Base-by-base conservation (phyloP, 2,329 filamentous ascomycete species). In the Xylaria sp. region DNA sequence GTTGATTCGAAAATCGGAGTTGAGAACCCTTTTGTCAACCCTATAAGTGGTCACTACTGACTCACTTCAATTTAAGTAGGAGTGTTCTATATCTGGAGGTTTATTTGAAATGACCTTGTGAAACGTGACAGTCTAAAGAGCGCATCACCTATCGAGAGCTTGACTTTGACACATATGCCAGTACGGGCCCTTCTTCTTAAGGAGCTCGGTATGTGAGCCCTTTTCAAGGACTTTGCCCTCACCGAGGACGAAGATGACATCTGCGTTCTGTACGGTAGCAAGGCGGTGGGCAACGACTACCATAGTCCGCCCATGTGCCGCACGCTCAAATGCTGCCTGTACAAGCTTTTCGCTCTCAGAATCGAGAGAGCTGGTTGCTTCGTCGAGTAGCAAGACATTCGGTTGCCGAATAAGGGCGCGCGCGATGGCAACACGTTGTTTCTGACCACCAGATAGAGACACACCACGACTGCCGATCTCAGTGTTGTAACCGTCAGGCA, bases 221-320 rank as follows among this genome's bases (percentile, higher is more conserved):
- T 84, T 80, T 77, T 88, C 87, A 11, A 88, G 75, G 51, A 88
- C 80, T 72, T 83, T 86, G 28, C 90, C 88, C 68, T 89, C 85
- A 11, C 91, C 91, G 57, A 96, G 87, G 0, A 95, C 92, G 74
- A 92, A 93, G 49, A 94, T 94, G n/a, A 90, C 82, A 77, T 95
- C 90, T 1, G 92, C 91, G 73, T 94, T 91, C 78, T 92, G 92
- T 23, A 94, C 89, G 13, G 91, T 95, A 0, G 90, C 90, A 58
- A 95, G 82, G 15, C 92, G 84, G 77, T 95, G 93, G 1, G 93
- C 93, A 11, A 96, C 92, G 2, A 92, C 91, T 3, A 96, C 83
- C 69, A 92, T 92, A 1, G 93, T 89, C 7, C 86, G 81, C 2
- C 86, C 87, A 71, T 84, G 83, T 3, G 84, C 85, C 0, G 88